Percentiles rank a stretch among this genome's conserved stretches.
These are phyloP conservation scores for Monarda citriodora DNA, from an alignment of 305 asterid genomes.

Conservation along the genomic window DNA sequence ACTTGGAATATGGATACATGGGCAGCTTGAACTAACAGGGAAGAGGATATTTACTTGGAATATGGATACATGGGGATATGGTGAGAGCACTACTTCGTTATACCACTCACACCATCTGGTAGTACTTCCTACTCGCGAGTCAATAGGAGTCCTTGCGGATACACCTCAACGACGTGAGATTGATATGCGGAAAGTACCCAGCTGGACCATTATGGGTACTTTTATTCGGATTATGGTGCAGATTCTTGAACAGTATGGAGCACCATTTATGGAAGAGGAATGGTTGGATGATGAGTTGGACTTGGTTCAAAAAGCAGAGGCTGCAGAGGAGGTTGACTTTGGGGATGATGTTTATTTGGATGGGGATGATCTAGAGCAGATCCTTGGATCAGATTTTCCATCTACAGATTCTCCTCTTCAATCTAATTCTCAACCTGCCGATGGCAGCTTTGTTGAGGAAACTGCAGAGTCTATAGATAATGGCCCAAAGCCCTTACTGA, in stretches of 20 bases:
- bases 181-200: no score
- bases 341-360: constrained; percentile 65
- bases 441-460: constrained; percentile 43
- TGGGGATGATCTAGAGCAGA: constrained; percentile 84
- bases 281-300: constrained; percentile 84
- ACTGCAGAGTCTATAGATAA: constrained; percentile 44
- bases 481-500: constrained; percentile 26
- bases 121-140: no score
- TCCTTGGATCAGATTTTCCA: constrained; percentile 57
- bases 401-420: constrained; percentile 38
- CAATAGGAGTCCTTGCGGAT: no score
- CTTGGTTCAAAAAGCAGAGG: constrained; percentile 48
- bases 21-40: no score
- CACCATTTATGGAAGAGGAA: constrained; percentile 95
- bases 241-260: constrained; percentile 96
- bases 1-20: no score
- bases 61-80: no score
- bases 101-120: no score
- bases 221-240: no score
- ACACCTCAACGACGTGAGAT: no score
- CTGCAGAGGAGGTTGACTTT: constrained; percentile 59
- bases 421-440: constrained; percentile 33
- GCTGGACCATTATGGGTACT: no score
- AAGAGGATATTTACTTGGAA: no score
- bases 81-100: no score